Evolutionary conservation across 108 stramenopile genomes (phyloP).

Genomic region (Fragilariopsis cylindrus): DNA sequence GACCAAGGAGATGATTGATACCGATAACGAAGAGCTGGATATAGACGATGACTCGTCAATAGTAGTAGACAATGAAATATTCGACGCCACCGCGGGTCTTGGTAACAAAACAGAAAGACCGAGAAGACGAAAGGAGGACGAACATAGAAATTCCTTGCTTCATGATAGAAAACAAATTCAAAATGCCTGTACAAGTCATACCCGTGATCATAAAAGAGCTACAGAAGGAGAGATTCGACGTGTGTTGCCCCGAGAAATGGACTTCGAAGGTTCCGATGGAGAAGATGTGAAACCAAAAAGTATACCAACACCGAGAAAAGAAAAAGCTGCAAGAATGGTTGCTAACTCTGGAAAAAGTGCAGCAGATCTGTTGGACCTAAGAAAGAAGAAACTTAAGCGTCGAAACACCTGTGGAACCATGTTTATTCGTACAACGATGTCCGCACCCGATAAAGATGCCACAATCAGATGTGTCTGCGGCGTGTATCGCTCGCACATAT

Average conservation of each 20-base stretch:
- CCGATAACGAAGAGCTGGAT: constrained; percentile 16
- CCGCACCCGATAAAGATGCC: constrained; percentile 93
- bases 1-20: constrained; percentile 44
- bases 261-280: constrained; percentile 35
- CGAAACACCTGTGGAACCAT: constrained; percentile 93
- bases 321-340: background rate
- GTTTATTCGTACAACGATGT: constrained; percentile 85
- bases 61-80: background rate
- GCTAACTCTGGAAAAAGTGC: constrained; percentile 1
- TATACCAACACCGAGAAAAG: constrained; percentile 11
- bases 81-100: background rate
- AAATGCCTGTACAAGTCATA: background rate
- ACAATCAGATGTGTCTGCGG: constrained; percentile 94
- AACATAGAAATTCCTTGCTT: background rate
- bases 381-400: constrained; percentile 29
- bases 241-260: constrained; percentile 29
- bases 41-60: background rate
- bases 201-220: background rate
- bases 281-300: constrained; percentile 9
- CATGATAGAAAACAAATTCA: too few relatives aligned
- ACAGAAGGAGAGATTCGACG: constrained; percentile 6
- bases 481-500: constrained; percentile 88
- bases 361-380: constrained; percentile 33
- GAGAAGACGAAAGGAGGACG: constrained; percentile 10
- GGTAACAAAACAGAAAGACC: background rate